phyloP scores from a whole-genome alignment of 2,329 filamentous ascomycete genomes.

The Coleophoma eucalyptorum region DNA sequence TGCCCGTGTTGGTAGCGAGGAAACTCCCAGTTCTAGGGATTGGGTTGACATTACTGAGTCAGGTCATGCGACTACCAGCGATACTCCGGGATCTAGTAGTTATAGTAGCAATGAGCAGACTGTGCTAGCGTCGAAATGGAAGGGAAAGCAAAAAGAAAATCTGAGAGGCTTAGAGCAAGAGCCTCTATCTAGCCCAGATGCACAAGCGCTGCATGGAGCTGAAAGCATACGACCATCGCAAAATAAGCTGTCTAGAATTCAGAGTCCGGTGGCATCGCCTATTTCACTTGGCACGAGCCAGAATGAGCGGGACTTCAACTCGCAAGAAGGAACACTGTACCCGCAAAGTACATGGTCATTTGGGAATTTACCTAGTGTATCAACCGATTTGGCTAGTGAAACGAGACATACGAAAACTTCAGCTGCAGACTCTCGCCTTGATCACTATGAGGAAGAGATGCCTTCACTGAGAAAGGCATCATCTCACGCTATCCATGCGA shows the following conservation, averaged over 20 bases:
- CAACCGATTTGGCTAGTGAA: no score
- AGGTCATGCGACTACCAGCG: not conserved
- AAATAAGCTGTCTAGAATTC: not conserved
- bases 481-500: not conserved
- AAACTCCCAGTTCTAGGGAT: constrained; percentile 16
- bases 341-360: not conserved
- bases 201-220: no score
- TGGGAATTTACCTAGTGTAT: not conserved
- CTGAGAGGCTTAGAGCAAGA: no score
- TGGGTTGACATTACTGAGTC: constrained; percentile 16
- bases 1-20: not conserved
- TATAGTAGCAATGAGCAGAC: not conserved
- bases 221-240: no score
- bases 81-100: not conserved
- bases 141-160: constrained; percentile 3
- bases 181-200: no score
- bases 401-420: no score
- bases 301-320: not conserved
- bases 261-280: not conserved
- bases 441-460: not conserved
- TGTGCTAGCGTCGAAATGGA: constrained; percentile 2
- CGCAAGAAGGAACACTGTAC: not conserved
- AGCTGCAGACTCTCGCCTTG: not conserved
- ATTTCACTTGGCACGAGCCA: not conserved
- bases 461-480: not conserved